Evolutionary conservation across 495 filamentous ascomycete genomes (phyloP).

Genomic region (Aspergillus haitiensis): DNA sequence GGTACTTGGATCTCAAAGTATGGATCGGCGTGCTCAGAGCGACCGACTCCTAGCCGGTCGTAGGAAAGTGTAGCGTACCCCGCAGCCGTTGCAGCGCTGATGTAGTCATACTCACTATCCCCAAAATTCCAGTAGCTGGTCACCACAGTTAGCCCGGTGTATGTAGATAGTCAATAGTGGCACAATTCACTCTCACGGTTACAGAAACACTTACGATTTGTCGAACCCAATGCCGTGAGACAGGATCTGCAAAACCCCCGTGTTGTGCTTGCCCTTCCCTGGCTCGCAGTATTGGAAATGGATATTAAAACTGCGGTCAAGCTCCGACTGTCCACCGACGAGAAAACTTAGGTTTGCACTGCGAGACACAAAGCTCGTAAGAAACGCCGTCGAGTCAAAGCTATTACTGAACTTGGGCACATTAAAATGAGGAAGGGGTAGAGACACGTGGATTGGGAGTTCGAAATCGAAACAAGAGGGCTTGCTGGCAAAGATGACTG

Average conservation of each 20-base stretch:
- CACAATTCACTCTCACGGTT: background rate
- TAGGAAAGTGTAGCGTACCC: constrained; percentile 56
- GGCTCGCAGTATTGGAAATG: constrained; percentile 3
- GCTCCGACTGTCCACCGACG: background rate
- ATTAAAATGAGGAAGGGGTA: background rate
- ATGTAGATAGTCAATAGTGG: too few species aligned
- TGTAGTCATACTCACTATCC: constrained; percentile 55
- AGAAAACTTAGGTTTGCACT: background rate
- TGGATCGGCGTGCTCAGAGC: constrained; percentile 56
- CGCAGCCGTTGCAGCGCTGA: constrained; percentile 50
- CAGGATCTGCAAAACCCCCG: constrained; percentile 50
- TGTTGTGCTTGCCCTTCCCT: background rate
- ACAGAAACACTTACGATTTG: constrained; percentile 17
- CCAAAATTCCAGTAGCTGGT: constrained; percentile 59
- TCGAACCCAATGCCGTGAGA: constrained; percentile 58
- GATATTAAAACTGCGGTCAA: background rate
- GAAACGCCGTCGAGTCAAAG: background rate
- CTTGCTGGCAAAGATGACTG: background rate
- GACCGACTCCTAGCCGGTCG: constrained; percentile 60
- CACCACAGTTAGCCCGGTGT: too few species aligned
- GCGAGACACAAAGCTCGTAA: background rate
- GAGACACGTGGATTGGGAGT: background rate
- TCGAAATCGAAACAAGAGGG: constrained; percentile 1
- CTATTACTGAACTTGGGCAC: constrained; percentile 2
- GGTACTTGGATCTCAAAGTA: constrained; percentile 53